Conservation (phyloP, 345 rosid species). For the Rhizophora apiculata region DNA sequence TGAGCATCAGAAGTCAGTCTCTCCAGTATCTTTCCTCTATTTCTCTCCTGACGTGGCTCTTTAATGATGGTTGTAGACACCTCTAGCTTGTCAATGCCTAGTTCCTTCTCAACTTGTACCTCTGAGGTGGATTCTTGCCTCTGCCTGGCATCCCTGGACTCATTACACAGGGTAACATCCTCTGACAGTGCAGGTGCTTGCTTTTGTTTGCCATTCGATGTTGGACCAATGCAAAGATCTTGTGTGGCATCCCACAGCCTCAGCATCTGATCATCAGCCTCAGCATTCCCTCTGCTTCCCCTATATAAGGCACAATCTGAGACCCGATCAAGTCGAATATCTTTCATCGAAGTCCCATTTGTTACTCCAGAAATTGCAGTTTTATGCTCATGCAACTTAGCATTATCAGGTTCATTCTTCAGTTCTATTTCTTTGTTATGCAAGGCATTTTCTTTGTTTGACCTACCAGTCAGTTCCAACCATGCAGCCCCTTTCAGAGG, state of each 20-base stretch:
- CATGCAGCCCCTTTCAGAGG: constrained; percentile 16
- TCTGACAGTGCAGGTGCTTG: constrained; percentile 13
- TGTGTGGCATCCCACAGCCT: constrained; percentile 26
- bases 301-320: constrained; percentile 18
- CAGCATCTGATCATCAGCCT: constrained; percentile 23
- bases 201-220: constrained; percentile 12
- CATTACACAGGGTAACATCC: constrained; percentile 9
- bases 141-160: constrained; percentile 13
- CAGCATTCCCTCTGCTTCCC: constrained; percentile 11
- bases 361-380: constrained; percentile 9
- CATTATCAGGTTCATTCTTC: constrained; percentile 30
- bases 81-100: constrained; percentile 66
- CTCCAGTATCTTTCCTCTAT: constrained; percentile 23
- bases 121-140: constrained; percentile 44
- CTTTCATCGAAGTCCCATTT: constrained; percentile 26
- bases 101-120: constrained; percentile 59
- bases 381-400: background rate
- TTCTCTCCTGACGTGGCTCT: constrained; percentile 32
- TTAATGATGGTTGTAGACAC: constrained; percentile 37
- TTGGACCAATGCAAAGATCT: constrained; percentile 13
- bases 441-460: constrained; percentile 18
- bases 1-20: constrained; percentile 26
- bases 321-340: constrained; percentile 28
- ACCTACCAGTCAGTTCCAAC: constrained; percentile 20
- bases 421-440: constrained; percentile 30